These are phyloP conservation scores for Pestalotiopsis sp. DNA, from an alignment of 2,329 filamentous ascomycete genomes.

Conservation along the genomic window DNA sequence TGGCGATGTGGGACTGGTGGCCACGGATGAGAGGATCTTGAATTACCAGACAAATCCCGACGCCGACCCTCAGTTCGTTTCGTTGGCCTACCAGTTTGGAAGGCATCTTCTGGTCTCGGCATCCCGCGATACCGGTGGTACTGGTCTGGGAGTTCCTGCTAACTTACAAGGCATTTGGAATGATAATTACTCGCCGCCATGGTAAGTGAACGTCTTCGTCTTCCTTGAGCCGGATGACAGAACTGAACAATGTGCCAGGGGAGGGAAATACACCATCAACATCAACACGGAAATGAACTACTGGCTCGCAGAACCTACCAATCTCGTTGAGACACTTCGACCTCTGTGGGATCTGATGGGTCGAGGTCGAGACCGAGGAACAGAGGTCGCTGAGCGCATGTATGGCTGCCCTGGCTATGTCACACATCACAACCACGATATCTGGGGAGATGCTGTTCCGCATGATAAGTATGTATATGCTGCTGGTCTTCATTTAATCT, in stretches of 20 bases:
- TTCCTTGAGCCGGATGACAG: background rate
- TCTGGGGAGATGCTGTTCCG: slow-evolving; percentile 38
- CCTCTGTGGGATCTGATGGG: slow-evolving; percentile 39
- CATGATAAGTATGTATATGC: slow-evolving; percentile 32
- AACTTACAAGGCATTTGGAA: slow-evolving; percentile 51
- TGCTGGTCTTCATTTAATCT: slow-evolving; percentile 34
- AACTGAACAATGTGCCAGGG: background rate
- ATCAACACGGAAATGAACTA: slow-evolving; percentile 42
- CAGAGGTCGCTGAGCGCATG: slow-evolving; percentile 34
- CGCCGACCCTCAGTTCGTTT: slow-evolving; percentile 23
- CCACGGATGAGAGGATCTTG: slow-evolving; percentile 1
- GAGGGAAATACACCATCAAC: slow-evolving; percentile 46
- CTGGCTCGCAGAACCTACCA: slow-evolving; percentile 8
- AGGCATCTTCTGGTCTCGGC: slow-evolving; percentile 37
- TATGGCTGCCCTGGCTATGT: slow-evolving; percentile 36
- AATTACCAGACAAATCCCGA: slow-evolving; percentile 9
- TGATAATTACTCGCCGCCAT: slow-evolving; percentile 38
- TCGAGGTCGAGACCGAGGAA: slow-evolving; percentile 33
- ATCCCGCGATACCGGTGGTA: slow-evolving; percentile 25
- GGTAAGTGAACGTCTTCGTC: slow-evolving; percentile 27
- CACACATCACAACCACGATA: slow-evolving; percentile 40
- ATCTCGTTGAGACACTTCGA: slow-evolving; percentile 3
- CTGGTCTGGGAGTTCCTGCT: slow-evolving; percentile 34
- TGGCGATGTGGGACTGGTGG: slow-evolving; percentile 12
- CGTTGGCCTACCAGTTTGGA: slow-evolving; percentile 36